A percentile compares a stretch with the other conserved stretches of the same genome.
phyloP scores from a whole-genome alignment of 2,329 filamentous ascomycete species.

The Diplodia corticola region DNA sequence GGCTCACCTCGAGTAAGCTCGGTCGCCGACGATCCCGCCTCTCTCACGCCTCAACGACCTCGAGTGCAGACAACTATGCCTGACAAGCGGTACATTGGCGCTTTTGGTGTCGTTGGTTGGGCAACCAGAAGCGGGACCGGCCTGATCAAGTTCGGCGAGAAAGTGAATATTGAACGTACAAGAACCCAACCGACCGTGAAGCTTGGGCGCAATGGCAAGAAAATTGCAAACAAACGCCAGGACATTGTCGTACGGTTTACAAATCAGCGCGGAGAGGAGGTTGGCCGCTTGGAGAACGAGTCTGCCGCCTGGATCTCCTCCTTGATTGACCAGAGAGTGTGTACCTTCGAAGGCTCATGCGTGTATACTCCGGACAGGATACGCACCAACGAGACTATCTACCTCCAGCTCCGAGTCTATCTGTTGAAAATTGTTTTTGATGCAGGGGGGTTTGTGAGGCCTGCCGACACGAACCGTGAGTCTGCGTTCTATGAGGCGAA shows the following conservation, averaged over 20 bases:
- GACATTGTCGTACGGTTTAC: slow-evolving; percentile 94
- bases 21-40: slow-evolving; percentile 26
- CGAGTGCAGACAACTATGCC: slow-evolving; percentile 48
- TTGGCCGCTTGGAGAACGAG: slow-evolving; percentile 85
- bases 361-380: slow-evolving; percentile 85
- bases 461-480: slow-evolving; percentile 68
- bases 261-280: slow-evolving; percentile 73
- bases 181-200: slow-evolving; percentile 64
- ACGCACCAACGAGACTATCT: slow-evolving; percentile 91
- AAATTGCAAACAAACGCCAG: slow-evolving; percentile 58
- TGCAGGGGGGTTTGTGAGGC: slow-evolving; percentile 59
- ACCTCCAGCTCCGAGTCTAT: slow-evolving; percentile 79
- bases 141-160: slow-evolving; percentile 76
- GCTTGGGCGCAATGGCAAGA: slow-evolving; percentile 40
- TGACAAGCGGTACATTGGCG: slow-evolving; percentile 74
- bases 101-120: slow-evolving; percentile 91
- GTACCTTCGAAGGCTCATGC: slow-evolving; percentile 81
- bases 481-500: slow-evolving; percentile 78
- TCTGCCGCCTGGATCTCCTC: slow-evolving; percentile 89
- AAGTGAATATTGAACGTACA: slow-evolving; percentile 82
- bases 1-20: slow-evolving; percentile 25
- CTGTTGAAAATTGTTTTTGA: slow-evolving; percentile 75
- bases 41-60: not conserved
- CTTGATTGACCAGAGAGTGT: slow-evolving; percentile 85
- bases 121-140: slow-evolving; percentile 78